A percentile compares a stretch with the other conserved stretches of the same genome.
These are phyloP conservation scores for Brassica napus DNA, from an alignment of 345 rosid genomes.

Conservation along the genomic window DNA sequence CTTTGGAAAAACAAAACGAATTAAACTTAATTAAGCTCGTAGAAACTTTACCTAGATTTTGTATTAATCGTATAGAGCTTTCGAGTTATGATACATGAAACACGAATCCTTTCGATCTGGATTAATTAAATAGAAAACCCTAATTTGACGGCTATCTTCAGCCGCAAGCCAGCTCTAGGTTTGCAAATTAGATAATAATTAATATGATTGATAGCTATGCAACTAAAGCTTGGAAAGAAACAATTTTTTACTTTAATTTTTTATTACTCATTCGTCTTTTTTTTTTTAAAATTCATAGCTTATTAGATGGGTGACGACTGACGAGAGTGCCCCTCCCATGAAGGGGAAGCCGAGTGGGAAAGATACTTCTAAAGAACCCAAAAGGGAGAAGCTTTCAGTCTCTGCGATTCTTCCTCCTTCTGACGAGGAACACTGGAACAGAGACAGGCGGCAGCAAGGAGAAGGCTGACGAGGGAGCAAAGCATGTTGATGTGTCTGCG, in stretches of 20 bases:
- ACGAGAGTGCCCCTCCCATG: slow-evolving; percentile 47
- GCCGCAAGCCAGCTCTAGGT: neutral
- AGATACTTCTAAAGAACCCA: slow-evolving; percentile 57
- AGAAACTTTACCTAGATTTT: slow-evolving; percentile 1
- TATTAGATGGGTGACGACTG: slow-evolving; percentile 63
- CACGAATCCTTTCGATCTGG: slow-evolving; percentile 7
- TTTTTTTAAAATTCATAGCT: neutral
- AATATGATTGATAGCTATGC: neutral
- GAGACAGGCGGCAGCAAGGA: slow-evolving; percentile 40
- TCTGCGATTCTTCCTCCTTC: slow-evolving; percentile 93
- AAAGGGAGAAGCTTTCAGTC: slow-evolving; percentile 66
- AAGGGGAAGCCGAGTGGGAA: slow-evolving; percentile 59
- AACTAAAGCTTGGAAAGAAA: neutral
- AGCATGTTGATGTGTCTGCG: slow-evolving; percentile 55
- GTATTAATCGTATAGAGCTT: neutral
- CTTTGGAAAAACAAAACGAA: too few species aligned
- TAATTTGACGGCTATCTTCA: neutral
- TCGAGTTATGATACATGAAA: neutral
- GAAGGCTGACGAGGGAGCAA: slow-evolving; percentile 54
- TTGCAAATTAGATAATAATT: neutral
- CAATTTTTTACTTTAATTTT: neutral
- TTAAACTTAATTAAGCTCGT: neutral
- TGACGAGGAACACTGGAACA: slow-evolving; percentile 62
- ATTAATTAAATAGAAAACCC: slow-evolving; percentile 9
- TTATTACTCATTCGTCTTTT: neutral